Evolutionary conservation across 352 stramenopile species (phyloP).

Genomic region (Phytophthora agathidicida): DNA sequence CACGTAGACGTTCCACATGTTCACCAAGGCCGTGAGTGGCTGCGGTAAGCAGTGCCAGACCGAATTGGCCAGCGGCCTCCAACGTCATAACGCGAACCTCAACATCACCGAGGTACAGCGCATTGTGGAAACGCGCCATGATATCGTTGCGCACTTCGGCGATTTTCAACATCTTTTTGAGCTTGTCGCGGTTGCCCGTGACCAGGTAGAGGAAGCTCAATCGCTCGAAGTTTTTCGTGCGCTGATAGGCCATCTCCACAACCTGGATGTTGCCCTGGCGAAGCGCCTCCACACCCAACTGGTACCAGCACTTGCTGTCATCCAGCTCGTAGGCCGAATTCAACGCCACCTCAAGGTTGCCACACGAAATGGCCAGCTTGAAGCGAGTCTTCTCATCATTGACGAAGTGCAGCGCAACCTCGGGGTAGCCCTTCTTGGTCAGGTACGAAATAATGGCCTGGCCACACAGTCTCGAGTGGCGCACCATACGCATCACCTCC

Average conservation of each 20-base stretch:
- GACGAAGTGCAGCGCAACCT: slow-evolving; percentile 99
- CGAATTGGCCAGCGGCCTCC: slow-evolving; percentile 95
- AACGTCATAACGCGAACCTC: slow-evolving; percentile 95
- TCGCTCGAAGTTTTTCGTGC: slow-evolving; percentile 99
- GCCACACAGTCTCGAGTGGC: slow-evolving; percentile 95
- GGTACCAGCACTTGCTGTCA: slow-evolving; percentile 96
- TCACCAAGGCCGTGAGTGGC: slow-evolving; percentile 95
- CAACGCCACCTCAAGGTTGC: slow-evolving; percentile 98
- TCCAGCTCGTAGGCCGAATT: slow-evolving; percentile 96
- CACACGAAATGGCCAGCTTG: slow-evolving; percentile 98
- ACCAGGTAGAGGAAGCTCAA: slow-evolving; percentile 99
- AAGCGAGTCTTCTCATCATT: slow-evolving; percentile 98
- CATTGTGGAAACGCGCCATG: slow-evolving; percentile 99
- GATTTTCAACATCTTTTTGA: slow-evolving; percentile 99
- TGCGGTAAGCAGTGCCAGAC: slow-evolving; percentile 97
- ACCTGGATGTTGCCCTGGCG: slow-evolving; percentile 99
- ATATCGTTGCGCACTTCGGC: slow-evolving; percentile 97
- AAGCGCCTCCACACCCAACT: slow-evolving; percentile 97
- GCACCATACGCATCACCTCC: slow-evolving; percentile 99
- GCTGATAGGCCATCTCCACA: slow-evolving; percentile 99
- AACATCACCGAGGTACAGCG: slow-evolving; percentile 97
- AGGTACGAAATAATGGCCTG: slow-evolving; percentile 99
- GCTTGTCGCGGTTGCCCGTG: slow-evolving; percentile 98
- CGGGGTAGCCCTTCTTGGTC: slow-evolving; percentile 99
- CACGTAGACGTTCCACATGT: slow-evolving; percentile 93